Evolutionary conservation across 208 protist species (phyloP).

Genomic region (Phytomonas serpens): DNA sequence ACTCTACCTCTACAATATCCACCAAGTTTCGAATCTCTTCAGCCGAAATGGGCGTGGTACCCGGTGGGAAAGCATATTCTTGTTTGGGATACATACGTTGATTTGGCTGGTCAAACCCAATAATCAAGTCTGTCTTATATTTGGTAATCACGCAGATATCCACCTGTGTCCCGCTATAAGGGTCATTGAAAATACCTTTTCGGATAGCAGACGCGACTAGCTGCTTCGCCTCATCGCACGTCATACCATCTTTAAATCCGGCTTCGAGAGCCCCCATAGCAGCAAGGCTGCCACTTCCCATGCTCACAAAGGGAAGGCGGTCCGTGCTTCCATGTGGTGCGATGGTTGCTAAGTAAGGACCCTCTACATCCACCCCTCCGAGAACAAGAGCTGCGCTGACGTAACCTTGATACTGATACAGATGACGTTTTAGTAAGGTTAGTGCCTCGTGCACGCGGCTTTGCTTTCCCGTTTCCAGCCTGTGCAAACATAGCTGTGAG

Average conservation of each 20-base stretch:
- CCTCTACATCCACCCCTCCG: slow-evolving; percentile 97
- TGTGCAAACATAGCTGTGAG: slow-evolving; percentile 94
- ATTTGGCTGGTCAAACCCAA: slow-evolving; percentile 83
- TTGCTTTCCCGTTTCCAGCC: slow-evolving; percentile 91
- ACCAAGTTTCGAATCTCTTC: slow-evolving; percentile 80
- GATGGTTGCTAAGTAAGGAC: slow-evolving; percentile 96
- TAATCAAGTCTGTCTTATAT: slow-evolving; percentile 70
- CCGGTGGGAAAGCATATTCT: slow-evolving; percentile 59
- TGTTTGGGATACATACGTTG: slow-evolving; percentile 74
- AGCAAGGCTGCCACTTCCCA: slow-evolving; percentile 99
- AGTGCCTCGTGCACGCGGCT: slow-evolving; percentile 96
- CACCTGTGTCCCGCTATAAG: slow-evolving; percentile 99
- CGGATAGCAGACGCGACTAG: slow-evolving; percentile 96
- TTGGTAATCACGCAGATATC: slow-evolving; percentile 98
- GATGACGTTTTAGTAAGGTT: slow-evolving; percentile 96
- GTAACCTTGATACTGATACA: slow-evolving; percentile 98
- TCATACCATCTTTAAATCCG: slow-evolving; percentile 92
- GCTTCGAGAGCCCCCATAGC: slow-evolving; percentile 98
- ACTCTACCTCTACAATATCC: slow-evolving; percentile 58
- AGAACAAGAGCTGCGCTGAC: slow-evolving; percentile 98
- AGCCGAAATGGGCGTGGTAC: slow-evolving; percentile 62
- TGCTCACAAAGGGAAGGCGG: slow-evolving; percentile 97
- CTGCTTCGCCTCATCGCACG: slow-evolving; percentile 95
- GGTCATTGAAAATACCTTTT: slow-evolving; percentile 99
- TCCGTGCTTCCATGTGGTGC: slow-evolving; percentile 97